Percentiles rank a stretch among this genome's conserved stretches.
Conservation (phyloP, 2,329 filamentous ascomycete genomes). For the Trichophyton equinum region DNA sequence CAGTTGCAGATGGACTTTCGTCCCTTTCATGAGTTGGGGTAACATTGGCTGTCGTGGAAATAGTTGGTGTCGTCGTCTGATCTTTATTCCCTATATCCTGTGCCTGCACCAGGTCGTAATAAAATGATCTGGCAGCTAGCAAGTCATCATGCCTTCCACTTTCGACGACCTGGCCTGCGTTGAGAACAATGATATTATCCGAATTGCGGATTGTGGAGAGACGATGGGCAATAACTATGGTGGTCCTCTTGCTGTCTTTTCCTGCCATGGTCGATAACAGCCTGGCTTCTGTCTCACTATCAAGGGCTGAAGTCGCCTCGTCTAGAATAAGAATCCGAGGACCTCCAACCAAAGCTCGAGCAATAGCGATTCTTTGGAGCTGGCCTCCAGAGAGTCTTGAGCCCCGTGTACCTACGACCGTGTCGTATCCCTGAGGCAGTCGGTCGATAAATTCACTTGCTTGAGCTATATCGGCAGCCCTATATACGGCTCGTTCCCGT, state of each 20-base stretch:
- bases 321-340: conserved; percentile 56
- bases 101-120: conserved; percentile 35
- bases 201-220: conserved; percentile 20
- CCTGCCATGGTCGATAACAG: conserved; percentile 18
- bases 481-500: conserved; percentile 23
- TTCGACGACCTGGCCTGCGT: conserved; percentile 17
- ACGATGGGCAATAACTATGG: conserved; percentile 21
- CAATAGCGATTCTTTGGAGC: conserved; percentile 60
- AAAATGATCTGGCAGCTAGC: conserved; percentile 24
- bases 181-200: conserved; percentile 21
- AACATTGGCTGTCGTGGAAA: not conserved
- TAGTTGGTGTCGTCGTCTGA: not conserved
- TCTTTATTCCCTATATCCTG: conserved; percentile 13
- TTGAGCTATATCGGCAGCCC: conserved; percentile 46
- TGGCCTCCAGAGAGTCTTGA: conserved; percentile 19
- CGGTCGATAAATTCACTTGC: conserved; percentile 44
- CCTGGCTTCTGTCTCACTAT: conserved; percentile 17
- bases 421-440: conserved; percentile 40
- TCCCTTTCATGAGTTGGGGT: not conserved
- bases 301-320: conserved; percentile 21
- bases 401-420: conserved; percentile 46
- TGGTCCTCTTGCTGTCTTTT: conserved; percentile 14
- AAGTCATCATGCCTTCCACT: conserved; percentile 18
- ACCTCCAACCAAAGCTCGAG: conserved; percentile 66
- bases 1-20: conserved; percentile 10